phyloP scores from a whole-genome alignment of 495 filamentous ascomycete species.

The Chaetomium tenue region DNA sequence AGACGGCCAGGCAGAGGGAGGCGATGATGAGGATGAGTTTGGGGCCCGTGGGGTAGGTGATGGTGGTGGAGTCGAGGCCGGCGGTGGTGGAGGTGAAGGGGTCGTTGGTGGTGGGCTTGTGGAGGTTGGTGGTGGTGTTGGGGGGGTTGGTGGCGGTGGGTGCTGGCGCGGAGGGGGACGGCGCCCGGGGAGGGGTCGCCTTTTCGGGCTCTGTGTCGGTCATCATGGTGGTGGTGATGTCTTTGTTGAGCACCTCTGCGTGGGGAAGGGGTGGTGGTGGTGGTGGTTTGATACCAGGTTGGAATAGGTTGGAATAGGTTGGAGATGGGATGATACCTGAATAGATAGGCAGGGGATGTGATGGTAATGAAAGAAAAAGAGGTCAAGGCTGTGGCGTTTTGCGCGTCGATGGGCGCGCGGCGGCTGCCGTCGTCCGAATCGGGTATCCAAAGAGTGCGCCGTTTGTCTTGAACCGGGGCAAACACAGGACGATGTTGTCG shows the following conservation, averaged over 20 bases:
- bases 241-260: conserved; percentile 14
- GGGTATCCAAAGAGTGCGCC: background rate
- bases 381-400: background rate
- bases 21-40: conserved; percentile 49
- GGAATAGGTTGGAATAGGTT: background rate
- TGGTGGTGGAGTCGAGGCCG: conserved; percentile 26
- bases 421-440: no score
- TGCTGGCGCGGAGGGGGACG: background rate
- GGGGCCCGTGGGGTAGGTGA: conserved; percentile 47
- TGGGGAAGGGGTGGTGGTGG: background rate
- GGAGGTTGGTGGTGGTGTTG: conserved; percentile 1
- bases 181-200: background rate
- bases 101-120: conserved; percentile 6
- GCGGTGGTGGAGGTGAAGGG: background rate
- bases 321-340: background rate
- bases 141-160: conserved; percentile 5
- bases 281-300: background rate
- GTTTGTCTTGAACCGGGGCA: no score
- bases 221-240: conserved; percentile 14
- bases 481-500: background rate
- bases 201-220: conserved; percentile 28
- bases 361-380: no score
- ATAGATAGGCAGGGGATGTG: no score
- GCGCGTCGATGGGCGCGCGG: no score
- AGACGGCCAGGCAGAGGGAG: conserved; percentile 53